Conservation (phyloP, 305 asterid genomes). For the Ilex paraguariensis region DNA sequence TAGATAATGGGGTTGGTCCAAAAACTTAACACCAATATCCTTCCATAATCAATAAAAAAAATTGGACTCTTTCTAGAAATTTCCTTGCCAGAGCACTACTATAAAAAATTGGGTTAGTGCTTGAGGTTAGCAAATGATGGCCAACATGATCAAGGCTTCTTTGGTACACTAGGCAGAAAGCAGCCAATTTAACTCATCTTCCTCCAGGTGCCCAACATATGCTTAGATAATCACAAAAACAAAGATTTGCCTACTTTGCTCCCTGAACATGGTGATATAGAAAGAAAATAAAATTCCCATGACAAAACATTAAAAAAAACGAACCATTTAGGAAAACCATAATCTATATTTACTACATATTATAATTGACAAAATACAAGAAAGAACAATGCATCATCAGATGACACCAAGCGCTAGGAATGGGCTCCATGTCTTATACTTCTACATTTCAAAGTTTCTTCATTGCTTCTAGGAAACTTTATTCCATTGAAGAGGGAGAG, state of each 20-base stretch:
- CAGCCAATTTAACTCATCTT: slow-evolving; percentile 42
- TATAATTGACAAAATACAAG: slow-evolving; percentile 6
- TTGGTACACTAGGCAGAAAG: slow-evolving; percentile 35
- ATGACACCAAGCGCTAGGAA: neutral
- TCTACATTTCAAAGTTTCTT: no score
- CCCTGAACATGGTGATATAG: slow-evolving; percentile 57
- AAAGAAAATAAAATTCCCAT: slow-evolving; percentile 30
- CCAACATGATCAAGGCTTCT: slow-evolving; percentile 41
- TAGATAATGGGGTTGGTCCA: slow-evolving; percentile 13
- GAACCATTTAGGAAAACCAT: slow-evolving; percentile 11
- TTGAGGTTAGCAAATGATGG: slow-evolving; percentile 27
- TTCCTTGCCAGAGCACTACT: slow-evolving; percentile 27
- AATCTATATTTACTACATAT: slow-evolving; percentile 4
- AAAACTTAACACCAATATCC: slow-evolving; percentile 18
- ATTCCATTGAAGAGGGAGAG: no score
- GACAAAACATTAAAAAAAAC: slow-evolving; percentile 42
- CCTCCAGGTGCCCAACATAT: slow-evolving; percentile 32
- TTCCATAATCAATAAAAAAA: slow-evolving; percentile 11
- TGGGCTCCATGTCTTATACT: neutral
- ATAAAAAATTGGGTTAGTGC: slow-evolving; percentile 15
- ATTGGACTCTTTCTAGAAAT: slow-evolving; percentile 16
- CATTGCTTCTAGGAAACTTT: no score
- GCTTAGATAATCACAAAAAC: slow-evolving; percentile 26
- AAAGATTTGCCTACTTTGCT: slow-evolving; percentile 46
- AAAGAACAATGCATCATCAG: neutral